These are phyloP conservation scores for Ramichloridium luteum DNA, from an alignment of 2,329 filamentous ascomycete genomes.

Conservation along the genomic window DNA sequence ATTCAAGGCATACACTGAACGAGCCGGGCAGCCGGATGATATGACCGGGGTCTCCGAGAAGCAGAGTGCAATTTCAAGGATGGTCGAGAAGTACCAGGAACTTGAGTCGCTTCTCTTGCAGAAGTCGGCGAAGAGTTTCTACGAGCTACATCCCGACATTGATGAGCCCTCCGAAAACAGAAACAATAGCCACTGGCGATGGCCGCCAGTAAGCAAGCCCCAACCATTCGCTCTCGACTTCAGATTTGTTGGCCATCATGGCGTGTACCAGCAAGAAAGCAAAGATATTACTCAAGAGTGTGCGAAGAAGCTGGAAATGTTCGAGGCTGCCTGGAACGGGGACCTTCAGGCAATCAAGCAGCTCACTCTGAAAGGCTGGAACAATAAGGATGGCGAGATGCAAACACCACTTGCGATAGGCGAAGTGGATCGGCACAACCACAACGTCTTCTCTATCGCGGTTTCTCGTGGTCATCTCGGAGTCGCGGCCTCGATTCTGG, in stretches of 20 bases:
- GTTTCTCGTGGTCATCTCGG: constrained; percentile 53
- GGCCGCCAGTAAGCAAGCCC: too few relatives aligned
- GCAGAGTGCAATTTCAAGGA: constrained; percentile 39
- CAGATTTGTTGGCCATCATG: too few relatives aligned
- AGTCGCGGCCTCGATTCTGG: constrained; percentile 53
- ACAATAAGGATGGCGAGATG: constrained; percentile 31
- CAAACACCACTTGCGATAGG: constrained; percentile 53
- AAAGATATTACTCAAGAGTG: neutral
- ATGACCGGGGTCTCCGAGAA: constrained; percentile 38
- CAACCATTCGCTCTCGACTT: constrained; percentile 40
- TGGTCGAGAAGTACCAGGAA: constrained; percentile 41
- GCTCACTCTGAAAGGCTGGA: constrained; percentile 50
- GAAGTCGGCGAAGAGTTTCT: constrained; percentile 54
- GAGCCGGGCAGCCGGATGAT: constrained; percentile 8
- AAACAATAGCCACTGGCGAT: too few relatives aligned
- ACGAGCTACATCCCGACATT: constrained; percentile 49
- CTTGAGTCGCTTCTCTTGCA: constrained; percentile 44
- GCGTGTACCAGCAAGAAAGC: too few relatives aligned
- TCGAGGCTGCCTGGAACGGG: constrained; percentile 63
- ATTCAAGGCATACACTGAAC: constrained; percentile 21
- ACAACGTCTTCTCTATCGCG: constrained; percentile 57
- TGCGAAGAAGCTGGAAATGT: constrained; percentile 43
- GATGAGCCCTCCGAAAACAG: constrained; percentile 10
- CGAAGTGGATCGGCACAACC: constrained; percentile 37
- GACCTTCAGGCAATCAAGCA: constrained; percentile 54